phyloP scores from a whole-genome alignment of 202 grass and related monocot species.

The Setaria italica region DNA sequence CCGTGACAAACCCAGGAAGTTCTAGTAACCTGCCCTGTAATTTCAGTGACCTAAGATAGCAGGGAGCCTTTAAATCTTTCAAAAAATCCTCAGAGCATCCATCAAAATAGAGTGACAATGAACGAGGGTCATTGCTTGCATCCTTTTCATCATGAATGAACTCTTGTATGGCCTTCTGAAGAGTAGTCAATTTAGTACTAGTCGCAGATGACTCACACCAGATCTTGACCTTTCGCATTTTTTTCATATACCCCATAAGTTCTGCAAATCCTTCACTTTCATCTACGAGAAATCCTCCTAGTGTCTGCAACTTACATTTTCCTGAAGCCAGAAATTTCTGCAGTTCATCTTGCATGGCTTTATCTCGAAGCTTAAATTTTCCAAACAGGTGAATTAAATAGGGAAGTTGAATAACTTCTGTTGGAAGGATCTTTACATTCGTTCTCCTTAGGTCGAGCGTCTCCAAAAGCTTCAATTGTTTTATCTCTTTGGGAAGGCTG shows the following conservation, averaged over 20 bases:
- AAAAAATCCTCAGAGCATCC: conserved; percentile 2
- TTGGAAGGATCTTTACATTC: not conserved
- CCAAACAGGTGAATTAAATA: not conserved
- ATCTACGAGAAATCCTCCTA: not conserved
- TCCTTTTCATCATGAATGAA: conserved; percentile 1
- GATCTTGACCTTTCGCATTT: not conserved
- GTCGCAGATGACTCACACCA: not conserved
- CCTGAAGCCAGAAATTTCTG: not conserved
- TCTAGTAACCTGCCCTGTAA: conserved; percentile 6
- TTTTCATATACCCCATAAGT: not conserved
- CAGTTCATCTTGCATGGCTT: not conserved
- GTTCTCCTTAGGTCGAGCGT: not conserved
- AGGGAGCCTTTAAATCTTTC: not conserved
- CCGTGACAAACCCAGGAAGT: not conserved
- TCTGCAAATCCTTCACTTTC: not conserved
- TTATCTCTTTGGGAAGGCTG: not conserved
- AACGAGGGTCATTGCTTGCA: not conserved
- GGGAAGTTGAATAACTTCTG: not conserved
- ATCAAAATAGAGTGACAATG: not conserved
- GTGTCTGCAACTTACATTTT: not conserved
- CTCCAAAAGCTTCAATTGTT: not conserved
- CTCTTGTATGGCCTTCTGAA: not conserved
- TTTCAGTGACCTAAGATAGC: not conserved
- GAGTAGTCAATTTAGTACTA: not conserved
- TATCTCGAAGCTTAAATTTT: not conserved